A percentile compares a stretch with the other conserved stretches of the same genome.
Conservation (phyloP, 176 grass and related monocot genomes). For the Musa troglodytarum region DNA sequence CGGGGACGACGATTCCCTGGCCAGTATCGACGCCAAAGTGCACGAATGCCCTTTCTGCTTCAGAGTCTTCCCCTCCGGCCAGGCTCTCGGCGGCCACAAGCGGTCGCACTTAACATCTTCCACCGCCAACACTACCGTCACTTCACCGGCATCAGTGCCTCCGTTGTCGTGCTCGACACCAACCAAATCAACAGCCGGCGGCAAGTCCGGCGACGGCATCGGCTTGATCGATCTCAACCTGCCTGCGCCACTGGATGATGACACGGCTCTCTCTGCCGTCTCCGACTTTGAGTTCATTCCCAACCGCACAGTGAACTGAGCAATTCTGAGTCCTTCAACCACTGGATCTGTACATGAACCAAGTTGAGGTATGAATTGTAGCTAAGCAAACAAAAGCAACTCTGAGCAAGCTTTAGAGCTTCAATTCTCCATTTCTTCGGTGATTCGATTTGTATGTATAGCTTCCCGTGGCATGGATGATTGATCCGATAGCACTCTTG, state of each 20-base stretch:
- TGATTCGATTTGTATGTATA: background rate
- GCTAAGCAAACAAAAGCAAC: background rate
- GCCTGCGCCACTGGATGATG: constrained; percentile 59
- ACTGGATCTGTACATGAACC: no score
- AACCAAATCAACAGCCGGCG: background rate
- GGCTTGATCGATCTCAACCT: constrained; percentile 76
- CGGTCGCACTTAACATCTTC: constrained; percentile 37
- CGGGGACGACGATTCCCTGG: constrained; percentile 11
- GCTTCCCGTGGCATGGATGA: no score
- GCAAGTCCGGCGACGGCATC: constrained; percentile 32
- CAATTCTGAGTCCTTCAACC: no score
- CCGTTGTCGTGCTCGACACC: background rate
- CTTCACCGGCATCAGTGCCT: background rate
- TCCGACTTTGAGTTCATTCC: constrained; percentile 54
- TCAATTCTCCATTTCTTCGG: background rate
- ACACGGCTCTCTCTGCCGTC: constrained; percentile 80
- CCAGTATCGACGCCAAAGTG: constrained; percentile 20
- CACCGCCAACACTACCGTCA: background rate
- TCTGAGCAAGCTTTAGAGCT: background rate
- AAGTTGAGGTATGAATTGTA: background rate
- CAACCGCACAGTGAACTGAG: background rate
- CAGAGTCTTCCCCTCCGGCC: constrained; percentile 67
- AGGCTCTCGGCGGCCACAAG: constrained; percentile 91
- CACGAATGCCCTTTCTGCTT: constrained; percentile 91
- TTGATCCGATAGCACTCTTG: no score